Conservation (phyloP, 352 stramenopile species). For the Pythium dissimile region DNA sequence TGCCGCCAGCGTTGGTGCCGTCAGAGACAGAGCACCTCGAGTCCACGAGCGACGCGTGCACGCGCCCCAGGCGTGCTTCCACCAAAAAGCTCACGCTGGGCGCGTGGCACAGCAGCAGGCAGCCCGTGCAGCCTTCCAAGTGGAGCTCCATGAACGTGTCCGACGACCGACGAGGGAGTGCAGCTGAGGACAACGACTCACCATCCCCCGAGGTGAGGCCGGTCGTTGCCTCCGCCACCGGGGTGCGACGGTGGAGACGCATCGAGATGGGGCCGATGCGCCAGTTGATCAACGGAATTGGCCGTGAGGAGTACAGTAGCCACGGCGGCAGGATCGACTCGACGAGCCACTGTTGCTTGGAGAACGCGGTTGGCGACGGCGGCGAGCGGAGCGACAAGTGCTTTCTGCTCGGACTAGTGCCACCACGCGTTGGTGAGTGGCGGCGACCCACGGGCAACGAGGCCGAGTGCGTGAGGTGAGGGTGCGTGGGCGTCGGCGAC, state of each 20-base stretch:
- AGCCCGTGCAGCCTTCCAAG: slow-evolving; percentile 45
- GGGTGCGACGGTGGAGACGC: slow-evolving; percentile 29
- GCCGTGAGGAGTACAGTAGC: slow-evolving; percentile 16
- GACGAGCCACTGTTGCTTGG: slow-evolving; percentile 28
- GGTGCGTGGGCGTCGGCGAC: not conserved
- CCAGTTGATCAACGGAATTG: slow-evolving; percentile 57
- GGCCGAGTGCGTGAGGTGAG: slow-evolving; percentile 15
- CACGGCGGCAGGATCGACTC: slow-evolving; percentile 33
- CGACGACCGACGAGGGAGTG: slow-evolving; percentile 1
- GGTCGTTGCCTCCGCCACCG: not conserved
- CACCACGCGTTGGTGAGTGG: too few relatives aligned
- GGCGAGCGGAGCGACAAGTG: slow-evolving; percentile 1
- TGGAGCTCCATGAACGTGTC: slow-evolving; percentile 38
- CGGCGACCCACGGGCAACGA: slow-evolving; percentile 21
- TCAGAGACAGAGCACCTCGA: not conserved
- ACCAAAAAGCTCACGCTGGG: slow-evolving; percentile 40
- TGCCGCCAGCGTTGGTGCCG: slow-evolving; percentile 10
- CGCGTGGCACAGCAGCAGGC: slow-evolving; percentile 31
- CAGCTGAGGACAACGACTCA: not conserved
- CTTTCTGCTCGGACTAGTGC: slow-evolving; percentile 17
- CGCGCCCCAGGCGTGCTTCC: slow-evolving; percentile 52
- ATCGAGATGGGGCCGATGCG: slow-evolving; percentile 43
- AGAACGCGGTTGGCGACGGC: slow-evolving; percentile 12
- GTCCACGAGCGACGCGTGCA: slow-evolving; percentile 36
- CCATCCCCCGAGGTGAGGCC: not conserved